Percentiles rank a stretch among this genome's conserved stretches.
Conservation (phyloP, 129 eudicot species). For the Lonicera japonica region DNA sequence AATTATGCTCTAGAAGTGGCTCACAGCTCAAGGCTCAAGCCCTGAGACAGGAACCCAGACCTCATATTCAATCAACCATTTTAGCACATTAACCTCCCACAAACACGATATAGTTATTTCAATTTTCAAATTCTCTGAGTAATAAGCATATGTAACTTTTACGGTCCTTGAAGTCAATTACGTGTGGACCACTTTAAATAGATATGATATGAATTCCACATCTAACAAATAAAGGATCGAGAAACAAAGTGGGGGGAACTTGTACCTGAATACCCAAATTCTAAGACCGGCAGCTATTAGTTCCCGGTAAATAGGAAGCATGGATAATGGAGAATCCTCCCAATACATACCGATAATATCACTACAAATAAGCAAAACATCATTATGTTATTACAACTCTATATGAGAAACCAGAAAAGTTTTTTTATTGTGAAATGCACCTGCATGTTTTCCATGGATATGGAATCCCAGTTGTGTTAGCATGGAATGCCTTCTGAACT, state of each 20-base stretch:
- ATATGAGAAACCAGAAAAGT: background rate
- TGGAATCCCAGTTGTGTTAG: slow-evolving; percentile 54
- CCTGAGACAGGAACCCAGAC: too few relatives aligned
- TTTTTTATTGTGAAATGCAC: slow-evolving; percentile 20
- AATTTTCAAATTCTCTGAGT: too few relatives aligned
- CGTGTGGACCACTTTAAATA: too few relatives aligned
- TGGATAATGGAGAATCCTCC: slow-evolving; percentile 82
- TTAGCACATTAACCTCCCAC: too few relatives aligned
- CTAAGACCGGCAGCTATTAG: slow-evolving; percentile 76
- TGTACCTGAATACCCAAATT: slow-evolving; percentile 96
- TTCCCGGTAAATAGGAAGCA: slow-evolving; percentile 92
- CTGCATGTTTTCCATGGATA: slow-evolving; percentile 95
- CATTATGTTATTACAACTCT: background rate
- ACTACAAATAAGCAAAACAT: slow-evolving; percentile 36
- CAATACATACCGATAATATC: slow-evolving; percentile 74
- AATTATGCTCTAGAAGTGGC: too few relatives aligned
- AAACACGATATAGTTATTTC: too few relatives aligned
- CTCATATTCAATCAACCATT: too few relatives aligned
- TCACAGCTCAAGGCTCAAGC: too few relatives aligned
- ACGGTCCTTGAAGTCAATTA: too few relatives aligned
- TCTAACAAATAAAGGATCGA: background rate
- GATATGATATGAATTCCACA: too few relatives aligned
- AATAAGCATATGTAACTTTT: too few relatives aligned
- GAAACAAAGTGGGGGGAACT: background rate
- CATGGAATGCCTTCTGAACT: slow-evolving; percentile 90